Base-by-base conservation (phyloP, 2,329 filamentous ascomycete genomes). In the Ascochyta koolunga region DNA sequence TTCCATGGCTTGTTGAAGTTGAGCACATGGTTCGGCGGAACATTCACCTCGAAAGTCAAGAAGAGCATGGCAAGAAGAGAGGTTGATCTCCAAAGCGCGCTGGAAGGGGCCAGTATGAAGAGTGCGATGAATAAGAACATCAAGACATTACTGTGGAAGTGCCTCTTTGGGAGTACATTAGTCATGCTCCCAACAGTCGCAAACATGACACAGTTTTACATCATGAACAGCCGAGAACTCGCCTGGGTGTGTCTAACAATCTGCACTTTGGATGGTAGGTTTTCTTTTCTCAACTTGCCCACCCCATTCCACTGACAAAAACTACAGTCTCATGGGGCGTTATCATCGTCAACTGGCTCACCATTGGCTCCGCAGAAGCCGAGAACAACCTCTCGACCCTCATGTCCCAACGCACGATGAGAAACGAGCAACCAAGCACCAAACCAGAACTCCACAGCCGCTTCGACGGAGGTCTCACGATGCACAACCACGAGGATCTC, bases 191-290 rank as follows among this genome's bases (percentile, higher is more conserved):
- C 73, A 6, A 76, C 75, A 1, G 65, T 75, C 4, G 67, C 65
- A 11, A 78, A 77, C 46, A 60, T 77, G 60, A 45, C 19, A 52
- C 60, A 24, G 27, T 76, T 48, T 58, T 77, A 47, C 66, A 61
- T 56, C 24, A 64, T 69, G 42, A 57, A 65, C 10, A 73, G 71
- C 1, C 54, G 66, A 7, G 72, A 77, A 51, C 62, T 72, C 5
- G 72, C 66, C 0, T 77, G 73, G 76, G 57, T 77, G 1, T 77
- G 76, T 50, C 67, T 76, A 31, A 70, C 67, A 1, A 64, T 76
- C 4, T 78, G 76, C 57, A 72, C 68, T 0, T 43, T 75, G 18
- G 76, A 78, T 56, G 64, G 75, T 77, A 59, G 41, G 71, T 66
- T 6, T 15, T 22, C 8, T 10, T 9, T 8, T 13, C 8, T 7